Conservation (phyloP, 2,329 filamentous ascomycete genomes). For the Pestalotiopsis sp. region DNA sequence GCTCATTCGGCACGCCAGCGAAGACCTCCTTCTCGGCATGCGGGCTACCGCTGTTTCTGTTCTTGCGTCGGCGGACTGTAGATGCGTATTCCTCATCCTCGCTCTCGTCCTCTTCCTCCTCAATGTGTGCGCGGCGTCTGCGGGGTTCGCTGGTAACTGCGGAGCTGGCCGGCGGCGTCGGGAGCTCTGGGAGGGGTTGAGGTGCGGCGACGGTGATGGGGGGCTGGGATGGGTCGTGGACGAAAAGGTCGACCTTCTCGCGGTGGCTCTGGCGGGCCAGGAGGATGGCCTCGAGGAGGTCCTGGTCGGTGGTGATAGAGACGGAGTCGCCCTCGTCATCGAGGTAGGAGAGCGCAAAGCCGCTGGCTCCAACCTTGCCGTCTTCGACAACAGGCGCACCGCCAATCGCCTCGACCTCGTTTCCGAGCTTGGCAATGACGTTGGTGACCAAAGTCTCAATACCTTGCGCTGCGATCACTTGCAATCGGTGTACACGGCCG, state of each 20-base stretch:
- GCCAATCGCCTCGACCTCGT: slow-evolving; percentile 80
- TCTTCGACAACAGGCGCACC: slow-evolving; percentile 77
- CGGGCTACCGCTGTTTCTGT: slow-evolving; percentile 38
- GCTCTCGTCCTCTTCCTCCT: slow-evolving; percentile 59
- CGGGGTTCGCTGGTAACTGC: slow-evolving; percentile 41
- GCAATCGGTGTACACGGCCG: slow-evolving; percentile 88
- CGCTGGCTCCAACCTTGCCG: slow-evolving; percentile 71
- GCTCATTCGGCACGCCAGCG: slow-evolving; percentile 87
- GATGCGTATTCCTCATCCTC: slow-evolving; percentile 43
- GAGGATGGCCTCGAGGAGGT: slow-evolving; percentile 85
- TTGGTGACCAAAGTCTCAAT: slow-evolving; percentile 75
- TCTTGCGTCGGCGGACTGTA: slow-evolving; percentile 55
- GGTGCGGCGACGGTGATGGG: slow-evolving; percentile 66
- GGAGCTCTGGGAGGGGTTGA: slow-evolving; percentile 40
- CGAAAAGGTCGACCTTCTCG: slow-evolving; percentile 96
- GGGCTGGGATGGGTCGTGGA: slow-evolving; percentile 90
- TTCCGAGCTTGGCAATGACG: slow-evolving; percentile 81
- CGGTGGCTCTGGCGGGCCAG: slow-evolving; percentile 74
- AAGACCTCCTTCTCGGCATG: slow-evolving; percentile 72
- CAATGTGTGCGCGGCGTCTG: slow-evolving; percentile 44
- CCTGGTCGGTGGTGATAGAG: slow-evolving; percentile 93
- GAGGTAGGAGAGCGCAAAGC: slow-evolving; percentile 92
- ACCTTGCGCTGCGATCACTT: slow-evolving; percentile 78
- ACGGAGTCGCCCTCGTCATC: slow-evolving; percentile 97
- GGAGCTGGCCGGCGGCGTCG: slow-evolving; percentile 50